Evolutionary conservation across 805 yeast species (phyloP).

Genomic region (Candida ascalaphidarum): DNA sequence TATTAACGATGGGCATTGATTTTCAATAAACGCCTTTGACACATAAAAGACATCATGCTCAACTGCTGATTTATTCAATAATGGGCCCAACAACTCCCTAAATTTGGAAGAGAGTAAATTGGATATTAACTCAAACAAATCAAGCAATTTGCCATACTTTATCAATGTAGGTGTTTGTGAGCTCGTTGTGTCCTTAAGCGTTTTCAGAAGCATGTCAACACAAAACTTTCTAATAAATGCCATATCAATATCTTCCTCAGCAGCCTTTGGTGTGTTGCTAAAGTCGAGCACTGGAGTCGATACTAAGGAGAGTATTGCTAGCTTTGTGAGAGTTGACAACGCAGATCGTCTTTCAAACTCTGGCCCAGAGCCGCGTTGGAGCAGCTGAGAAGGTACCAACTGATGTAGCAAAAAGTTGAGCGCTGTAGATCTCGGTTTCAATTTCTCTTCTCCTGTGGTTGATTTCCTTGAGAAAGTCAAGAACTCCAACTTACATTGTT

Average conservation of each 20-base stretch:
- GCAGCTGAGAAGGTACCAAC: constrained; percentile 49
- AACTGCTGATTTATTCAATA: constrained; percentile 38
- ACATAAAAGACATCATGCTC: constrained; percentile 57
- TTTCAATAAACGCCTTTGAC: constrained; percentile 60
- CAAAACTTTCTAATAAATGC: constrained; percentile 66
- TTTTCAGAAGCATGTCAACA: constrained; percentile 57
- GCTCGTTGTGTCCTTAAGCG: constrained; percentile 41
- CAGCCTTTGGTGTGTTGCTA: constrained; percentile 34
- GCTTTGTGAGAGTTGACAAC: constrained; percentile 53
- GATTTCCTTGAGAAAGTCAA: constrained; percentile 63
- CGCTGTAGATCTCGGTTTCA: constrained; percentile 70
- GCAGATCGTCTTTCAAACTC: constrained; percentile 43
- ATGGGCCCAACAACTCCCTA: constrained; percentile 32
- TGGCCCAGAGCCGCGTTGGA: constrained; percentile 24
- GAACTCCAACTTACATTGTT: constrained; percentile 74
- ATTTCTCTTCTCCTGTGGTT: constrained; percentile 19
- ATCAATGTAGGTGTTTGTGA: constrained; percentile 23
- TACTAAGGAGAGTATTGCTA: constrained; percentile 54
- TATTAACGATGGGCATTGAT: constrained; percentile 49
- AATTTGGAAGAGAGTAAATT: constrained; percentile 35
- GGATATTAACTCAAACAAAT: constrained; percentile 39
- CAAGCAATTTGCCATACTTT: constrained; percentile 48
- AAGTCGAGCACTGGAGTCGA: constrained; percentile 49
- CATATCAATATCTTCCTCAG: constrained; percentile 59
- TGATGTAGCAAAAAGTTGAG: constrained; percentile 72